A percentile compares a stretch with the other conserved stretches of the same genome.
These are phyloP conservation scores for Mayamaea pseudoterrestris DNA, from an alignment of 108 stramenopile genomes.

Conservation along the genomic window DNA sequence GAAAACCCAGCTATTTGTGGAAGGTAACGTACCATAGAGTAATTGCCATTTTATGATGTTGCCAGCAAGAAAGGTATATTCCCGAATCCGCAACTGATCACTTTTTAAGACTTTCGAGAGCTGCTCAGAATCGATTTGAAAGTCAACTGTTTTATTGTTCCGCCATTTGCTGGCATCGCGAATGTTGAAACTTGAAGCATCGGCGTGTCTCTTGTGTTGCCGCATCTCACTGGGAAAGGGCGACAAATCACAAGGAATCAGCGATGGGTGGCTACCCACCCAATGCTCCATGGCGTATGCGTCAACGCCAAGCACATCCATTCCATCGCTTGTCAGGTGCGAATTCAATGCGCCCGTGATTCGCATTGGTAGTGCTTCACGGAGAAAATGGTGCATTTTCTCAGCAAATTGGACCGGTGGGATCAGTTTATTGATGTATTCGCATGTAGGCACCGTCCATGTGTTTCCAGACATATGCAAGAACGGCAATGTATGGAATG, in stretches of 20 bases:
- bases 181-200: too few species aligned
- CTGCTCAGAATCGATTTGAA: not conserved
- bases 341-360: too few species aligned
- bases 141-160: not conserved
- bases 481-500: conserved; percentile 29
- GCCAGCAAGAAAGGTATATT: conserved; percentile 29
- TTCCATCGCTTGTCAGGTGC: conserved; percentile 2
- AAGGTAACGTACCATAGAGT: conserved; percentile 26
- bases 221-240: conserved; percentile 1
- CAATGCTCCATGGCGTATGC: conserved; percentile 36
- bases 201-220: too few species aligned
- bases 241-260: conserved; percentile 25
- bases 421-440: conserved; percentile 25
- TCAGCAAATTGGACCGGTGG: conserved; percentile 26
- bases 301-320: conserved; percentile 30
- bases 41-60: conserved; percentile 31
- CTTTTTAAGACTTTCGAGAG: too few species aligned
- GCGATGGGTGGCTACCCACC: conserved; percentile 39
- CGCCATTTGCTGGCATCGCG: not conserved
- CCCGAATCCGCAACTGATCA: conserved; percentile 32
- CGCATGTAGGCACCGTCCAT: conserved; percentile 32
- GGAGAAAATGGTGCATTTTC: conserved; percentile 9
- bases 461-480: too few species aligned
- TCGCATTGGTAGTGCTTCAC: too few species aligned
- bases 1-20: conserved; percentile 29